Conservation (phyloP, 2,329 filamentous ascomycete genomes). For the Phoma sp. region DNA sequence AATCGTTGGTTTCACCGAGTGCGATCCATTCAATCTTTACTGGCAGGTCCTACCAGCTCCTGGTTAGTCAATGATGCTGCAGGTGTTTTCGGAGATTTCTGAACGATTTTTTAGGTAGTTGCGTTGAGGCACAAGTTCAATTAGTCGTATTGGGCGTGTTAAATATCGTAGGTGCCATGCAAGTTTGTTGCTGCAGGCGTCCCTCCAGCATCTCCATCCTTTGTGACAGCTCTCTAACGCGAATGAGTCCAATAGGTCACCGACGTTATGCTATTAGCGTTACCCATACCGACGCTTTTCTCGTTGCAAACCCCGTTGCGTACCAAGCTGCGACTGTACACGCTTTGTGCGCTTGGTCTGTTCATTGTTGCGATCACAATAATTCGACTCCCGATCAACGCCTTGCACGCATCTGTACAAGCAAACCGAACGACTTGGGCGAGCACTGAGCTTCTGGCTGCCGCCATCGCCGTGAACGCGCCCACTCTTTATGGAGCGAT, state of each 20-base stretch:
- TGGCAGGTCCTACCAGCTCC: constrained; percentile 2
- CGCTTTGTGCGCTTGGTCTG: not conserved
- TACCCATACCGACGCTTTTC: not conserved
- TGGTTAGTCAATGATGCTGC: not conserved
- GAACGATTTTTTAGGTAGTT: not conserved
- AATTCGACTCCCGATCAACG: constrained; percentile 1
- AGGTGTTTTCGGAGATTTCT: not conserved
- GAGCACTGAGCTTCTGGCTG: not conserved
- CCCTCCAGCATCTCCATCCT: no score
- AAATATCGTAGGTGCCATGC: not conserved
- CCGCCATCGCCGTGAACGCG: not conserved
- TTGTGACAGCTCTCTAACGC: not conserved
- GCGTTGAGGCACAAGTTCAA: not conserved
- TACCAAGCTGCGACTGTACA: not conserved
- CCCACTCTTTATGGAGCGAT: not conserved
- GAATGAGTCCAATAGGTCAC: not conserved
- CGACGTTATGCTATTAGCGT: not conserved
- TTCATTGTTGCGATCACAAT: constrained; percentile 1
- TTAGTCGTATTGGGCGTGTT: not conserved
- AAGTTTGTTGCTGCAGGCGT: not conserved
- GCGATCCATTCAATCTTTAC: not conserved
- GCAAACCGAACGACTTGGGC: not conserved
- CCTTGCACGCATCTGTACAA: not conserved
- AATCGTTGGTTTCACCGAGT: constrained; percentile 1
- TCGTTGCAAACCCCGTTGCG: not conserved